Evolutionary conservation across 1,284 basidiomycete species (phyloP).

Genomic region (Moesziomyces parantarcticus): DNA sequence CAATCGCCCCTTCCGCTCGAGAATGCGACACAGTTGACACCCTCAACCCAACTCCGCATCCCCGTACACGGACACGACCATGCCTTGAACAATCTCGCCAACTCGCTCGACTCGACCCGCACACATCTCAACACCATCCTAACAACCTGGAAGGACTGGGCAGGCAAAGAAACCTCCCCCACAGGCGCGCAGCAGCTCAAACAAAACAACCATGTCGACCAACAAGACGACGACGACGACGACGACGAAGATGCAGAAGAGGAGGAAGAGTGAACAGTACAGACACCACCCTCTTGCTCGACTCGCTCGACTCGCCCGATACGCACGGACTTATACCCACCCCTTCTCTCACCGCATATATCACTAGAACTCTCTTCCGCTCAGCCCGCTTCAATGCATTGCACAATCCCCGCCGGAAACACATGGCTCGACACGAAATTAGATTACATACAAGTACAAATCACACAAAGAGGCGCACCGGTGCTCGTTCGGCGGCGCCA

Average conservation of each 20-base stretch:
- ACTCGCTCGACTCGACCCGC: slow-evolving; percentile 28
- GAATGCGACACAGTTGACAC: slow-evolving; percentile 8
- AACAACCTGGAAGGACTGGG: slow-evolving; percentile 45
- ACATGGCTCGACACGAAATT: neutral
- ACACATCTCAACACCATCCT: slow-evolving; percentile 24
- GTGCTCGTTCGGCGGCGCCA: too few species aligned
- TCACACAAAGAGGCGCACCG: neutral
- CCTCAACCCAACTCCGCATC: slow-evolving; percentile 21
- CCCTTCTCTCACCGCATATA: too few species aligned
- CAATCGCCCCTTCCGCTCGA: slow-evolving; percentile 16
- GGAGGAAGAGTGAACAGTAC: too few species aligned
- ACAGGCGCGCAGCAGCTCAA: neutral
- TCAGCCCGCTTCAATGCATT: too few species aligned
- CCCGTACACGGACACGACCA: slow-evolving; percentile 1
- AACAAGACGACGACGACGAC: slow-evolving; percentile 18
- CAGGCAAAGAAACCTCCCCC: slow-evolving; percentile 21
- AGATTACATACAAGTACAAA: slow-evolving; percentile 13
- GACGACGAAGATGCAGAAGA: slow-evolving; percentile 12
- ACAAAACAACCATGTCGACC: slow-evolving; percentile 1
- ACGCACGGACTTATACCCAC: too few species aligned
- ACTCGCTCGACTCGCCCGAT: too few species aligned
- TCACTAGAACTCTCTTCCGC: too few species aligned
- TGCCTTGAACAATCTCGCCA: slow-evolving; percentile 23
- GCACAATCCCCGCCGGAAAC: too few species aligned
- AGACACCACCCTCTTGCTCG: too few species aligned